Base-by-base conservation (phyloP, 1,284 basidiomycete species). In the Sporisorium reilianum region DNA sequence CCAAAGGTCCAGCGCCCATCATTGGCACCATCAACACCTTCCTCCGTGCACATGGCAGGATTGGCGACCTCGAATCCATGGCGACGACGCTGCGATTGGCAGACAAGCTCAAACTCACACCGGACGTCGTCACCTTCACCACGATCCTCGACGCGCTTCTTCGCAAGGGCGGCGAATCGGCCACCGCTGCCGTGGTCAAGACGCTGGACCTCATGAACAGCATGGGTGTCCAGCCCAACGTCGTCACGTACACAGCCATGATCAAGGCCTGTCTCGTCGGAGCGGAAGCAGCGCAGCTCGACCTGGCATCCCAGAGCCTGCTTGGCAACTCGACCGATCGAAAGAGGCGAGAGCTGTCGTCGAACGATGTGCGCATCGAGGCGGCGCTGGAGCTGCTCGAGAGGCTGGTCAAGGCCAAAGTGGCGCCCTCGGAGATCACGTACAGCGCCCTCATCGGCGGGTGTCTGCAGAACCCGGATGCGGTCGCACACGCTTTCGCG, bases 121-220 rank as follows among this genome's bases (percentile, higher is more conserved):
- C 80, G 8, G 80, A 82, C 48, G 78, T 81, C 9, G 64, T 80
- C 20, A 81, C 80, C 0, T 81, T 75, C 30, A 82, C 80, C 11
- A 82, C 79, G 2, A 50, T 81, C 18, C 73, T 82, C 23, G 80
- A 82, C 40, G 75, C 73, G 5, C 56, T 82, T 14, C 56, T 81
- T 18, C 72, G 80, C 25, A 66, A 56, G 7, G 66, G 73, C 10
- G 57, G 65, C 8, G 58, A 73, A 25, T 75, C 73, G 30, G 75
- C 69, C 2, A 65, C 53, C 7, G 59, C 50, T 5, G 42, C 73
- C 16, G 71, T 80, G 1, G 50, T 46, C 38, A 73, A 75, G 50
- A 65, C 78, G 25, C 49, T 80, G 34, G 46, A 55, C 4, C 68
- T 82, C 38, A 82, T 82, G 78, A 60, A 69, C 14, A 48, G 58